Conservation (phyloP, 2,329 filamentous ascomycete species). For the Diaporthe nobilis region DNA sequence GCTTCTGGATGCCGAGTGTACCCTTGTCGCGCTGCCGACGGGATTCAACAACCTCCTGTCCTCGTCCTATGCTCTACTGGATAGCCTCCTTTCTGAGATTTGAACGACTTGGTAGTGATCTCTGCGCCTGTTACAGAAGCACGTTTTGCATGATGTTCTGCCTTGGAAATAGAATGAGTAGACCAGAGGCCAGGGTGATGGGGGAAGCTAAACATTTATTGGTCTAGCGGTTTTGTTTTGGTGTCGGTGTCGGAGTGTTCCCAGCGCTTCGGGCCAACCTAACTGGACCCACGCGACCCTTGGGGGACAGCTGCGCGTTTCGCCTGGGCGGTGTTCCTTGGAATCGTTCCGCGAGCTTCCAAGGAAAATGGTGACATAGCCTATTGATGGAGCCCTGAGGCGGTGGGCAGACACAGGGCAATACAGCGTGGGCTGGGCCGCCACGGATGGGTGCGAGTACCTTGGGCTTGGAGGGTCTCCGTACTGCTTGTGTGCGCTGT, state of each 20-base stretch:
- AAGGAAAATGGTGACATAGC: conserved; percentile 3
- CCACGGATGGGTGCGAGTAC: neutral
- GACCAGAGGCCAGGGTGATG: conserved; percentile 5
- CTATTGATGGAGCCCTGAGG: neutral
- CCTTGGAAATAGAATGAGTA: conserved; percentile 32
- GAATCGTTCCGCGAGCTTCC: conserved; percentile 10
- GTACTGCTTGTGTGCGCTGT: conserved; percentile 18
- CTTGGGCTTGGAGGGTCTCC: neutral
- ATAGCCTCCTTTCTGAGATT: neutral
- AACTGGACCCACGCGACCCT: conserved; percentile 4
- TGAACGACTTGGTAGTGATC: neutral
- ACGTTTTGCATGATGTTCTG: conserved; percentile 21
- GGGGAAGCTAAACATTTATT: conserved; percentile 6
- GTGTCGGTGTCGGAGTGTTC: conserved; percentile 15
- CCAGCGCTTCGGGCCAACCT: conserved; percentile 30
- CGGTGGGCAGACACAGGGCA: conserved; percentile 20
- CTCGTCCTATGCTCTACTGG: neutral
- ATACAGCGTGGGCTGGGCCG: neutral
- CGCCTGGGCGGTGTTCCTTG: conserved; percentile 17
- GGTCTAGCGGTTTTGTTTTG: conserved; percentile 12
- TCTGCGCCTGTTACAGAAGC: conserved; percentile 21
- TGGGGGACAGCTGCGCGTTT: conserved; percentile 13
- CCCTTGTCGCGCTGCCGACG: neutral
- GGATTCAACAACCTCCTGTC: neutral
- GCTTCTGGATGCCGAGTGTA: neutral